phyloP scores from a whole-genome alignment of 2,329 filamentous ascomycete genomes.

The Penicillium nordicum region DNA sequence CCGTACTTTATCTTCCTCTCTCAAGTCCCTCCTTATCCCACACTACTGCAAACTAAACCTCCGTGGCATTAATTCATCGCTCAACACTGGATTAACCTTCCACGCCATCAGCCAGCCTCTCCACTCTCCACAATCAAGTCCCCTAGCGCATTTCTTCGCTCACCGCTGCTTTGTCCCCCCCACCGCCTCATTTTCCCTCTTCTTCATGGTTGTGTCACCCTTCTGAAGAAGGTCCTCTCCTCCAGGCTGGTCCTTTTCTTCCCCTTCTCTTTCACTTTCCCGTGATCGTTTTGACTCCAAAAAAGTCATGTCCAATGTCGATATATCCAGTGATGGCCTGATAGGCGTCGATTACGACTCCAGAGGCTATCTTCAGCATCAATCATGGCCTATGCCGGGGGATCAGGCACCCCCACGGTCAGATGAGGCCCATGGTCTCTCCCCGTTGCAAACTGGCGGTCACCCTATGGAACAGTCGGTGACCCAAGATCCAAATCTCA shows the following conservation, averaged over 20 bases:
- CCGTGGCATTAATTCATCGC: constrained; percentile 1
- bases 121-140: constrained; percentile 30
- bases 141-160: constrained; percentile 40
- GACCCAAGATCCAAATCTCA: constrained; percentile 43
- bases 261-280: constrained; percentile 28
- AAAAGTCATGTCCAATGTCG: constrained; percentile 44
- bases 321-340: constrained; percentile 45
- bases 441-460: constrained; percentile 44
- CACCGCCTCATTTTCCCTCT: constrained; percentile 36
- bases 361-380: constrained; percentile 43
- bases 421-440: constrained; percentile 40
- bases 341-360: constrained; percentile 49
- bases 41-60: background rate
- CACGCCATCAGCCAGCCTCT: constrained; percentile 8
- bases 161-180: constrained; percentile 45
- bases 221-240: constrained; percentile 29
- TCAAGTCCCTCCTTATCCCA: background rate
- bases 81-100: background rate
- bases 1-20: background rate
- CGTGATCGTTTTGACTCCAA: constrained; percentile 31
- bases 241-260: constrained; percentile 31
- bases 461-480: constrained; percentile 44
- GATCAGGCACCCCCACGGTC: constrained; percentile 39
- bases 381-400: constrained; percentile 43
- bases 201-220: constrained; percentile 26